Percentiles rank a stretch among this genome's conserved stretches.
phyloP scores from a whole-genome alignment of 768 basidiomycete species.

The Hebeloma cylindrosporum region DNA sequence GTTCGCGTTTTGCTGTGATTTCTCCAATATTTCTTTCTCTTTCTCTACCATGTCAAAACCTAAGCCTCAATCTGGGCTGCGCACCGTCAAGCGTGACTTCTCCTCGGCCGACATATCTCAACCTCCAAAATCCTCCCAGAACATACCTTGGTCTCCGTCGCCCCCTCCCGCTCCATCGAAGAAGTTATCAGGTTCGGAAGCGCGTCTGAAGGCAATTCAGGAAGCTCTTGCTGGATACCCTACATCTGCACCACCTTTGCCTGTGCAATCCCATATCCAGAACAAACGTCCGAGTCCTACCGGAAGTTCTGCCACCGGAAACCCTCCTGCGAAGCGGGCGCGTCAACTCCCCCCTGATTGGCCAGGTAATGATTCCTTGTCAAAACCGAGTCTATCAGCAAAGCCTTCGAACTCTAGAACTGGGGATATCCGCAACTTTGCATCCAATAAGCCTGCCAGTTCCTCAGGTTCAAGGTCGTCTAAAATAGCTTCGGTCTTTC shows the following conservation, averaged over 20 bases:
- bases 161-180: conserved; percentile 22
- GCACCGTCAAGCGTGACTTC: conserved; percentile 62
- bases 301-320: conserved; percentile 15
- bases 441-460: conserved; percentile 13
- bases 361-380: conserved; percentile 36
- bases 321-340: conserved; percentile 49
- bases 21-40: not conserved
- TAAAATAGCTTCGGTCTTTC: conserved; percentile 43
- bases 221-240: conserved; percentile 44
- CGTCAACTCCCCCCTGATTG: conserved; percentile 56
- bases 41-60: conserved; percentile 9
- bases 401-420: conserved; percentile 1
- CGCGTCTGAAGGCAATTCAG: conserved; percentile 59
- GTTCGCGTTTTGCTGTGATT: conserved; percentile 1
- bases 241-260: conserved; percentile 24
- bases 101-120: conserved; percentile 36
- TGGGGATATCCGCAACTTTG: conserved; percentile 1
- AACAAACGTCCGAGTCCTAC: conserved; percentile 41
- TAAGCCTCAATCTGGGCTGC: conserved; percentile 54
- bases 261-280: conserved; percentile 28
- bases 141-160: conserved; percentile 46
- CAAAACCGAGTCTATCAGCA: conserved; percentile 32
- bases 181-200: conserved; percentile 29
- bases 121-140: conserved; percentile 36
- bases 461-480: conserved; percentile 21